Conservation (phyloP, 352 stramenopile species). For the Globisporangium polare region DNA sequence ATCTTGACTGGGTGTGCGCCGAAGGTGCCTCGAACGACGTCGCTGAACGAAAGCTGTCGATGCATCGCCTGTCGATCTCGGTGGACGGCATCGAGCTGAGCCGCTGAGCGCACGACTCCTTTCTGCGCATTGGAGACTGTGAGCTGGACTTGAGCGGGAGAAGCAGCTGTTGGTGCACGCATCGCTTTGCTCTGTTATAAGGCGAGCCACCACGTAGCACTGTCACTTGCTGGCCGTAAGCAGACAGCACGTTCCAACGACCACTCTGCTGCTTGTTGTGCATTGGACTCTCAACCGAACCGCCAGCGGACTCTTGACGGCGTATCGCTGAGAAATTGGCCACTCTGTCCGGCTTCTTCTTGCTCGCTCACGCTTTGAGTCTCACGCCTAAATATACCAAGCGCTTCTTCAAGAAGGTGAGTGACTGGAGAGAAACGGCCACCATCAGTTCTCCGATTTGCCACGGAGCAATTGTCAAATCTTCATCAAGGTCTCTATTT, state of each 20-base stretch:
- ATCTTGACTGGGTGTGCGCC: conserved; percentile 30
- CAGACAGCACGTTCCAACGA: background rate
- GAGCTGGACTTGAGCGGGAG: conserved; percentile 5
- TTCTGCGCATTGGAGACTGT: background rate
- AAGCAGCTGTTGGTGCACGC: background rate
- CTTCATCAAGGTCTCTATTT: conserved; percentile 1
- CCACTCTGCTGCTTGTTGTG: background rate
- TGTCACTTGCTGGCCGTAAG: background rate
- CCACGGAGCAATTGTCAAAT: background rate
- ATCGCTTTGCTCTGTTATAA: background rate
- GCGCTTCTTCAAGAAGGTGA: background rate
- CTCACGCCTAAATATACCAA: conserved; percentile 12
- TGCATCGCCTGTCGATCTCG: conserved; percentile 29
- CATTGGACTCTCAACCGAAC: background rate
- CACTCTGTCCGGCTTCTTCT: background rate
- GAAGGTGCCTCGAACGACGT: conserved; percentile 28
- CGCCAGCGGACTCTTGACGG: background rate
- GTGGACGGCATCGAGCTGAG: conserved; percentile 23
- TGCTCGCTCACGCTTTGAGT: conserved; percentile 1
- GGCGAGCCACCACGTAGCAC: background rate
- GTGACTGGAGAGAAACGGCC: background rate
- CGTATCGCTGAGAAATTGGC: conserved; percentile 7
- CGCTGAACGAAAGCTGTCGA: conserved; percentile 31
- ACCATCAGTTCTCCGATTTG: background rate
- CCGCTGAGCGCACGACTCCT: conserved; percentile 12